Evolutionary conservation across 176 grass and related monocot species (phyloP).

Genomic region (Zea luxurians): DNA sequence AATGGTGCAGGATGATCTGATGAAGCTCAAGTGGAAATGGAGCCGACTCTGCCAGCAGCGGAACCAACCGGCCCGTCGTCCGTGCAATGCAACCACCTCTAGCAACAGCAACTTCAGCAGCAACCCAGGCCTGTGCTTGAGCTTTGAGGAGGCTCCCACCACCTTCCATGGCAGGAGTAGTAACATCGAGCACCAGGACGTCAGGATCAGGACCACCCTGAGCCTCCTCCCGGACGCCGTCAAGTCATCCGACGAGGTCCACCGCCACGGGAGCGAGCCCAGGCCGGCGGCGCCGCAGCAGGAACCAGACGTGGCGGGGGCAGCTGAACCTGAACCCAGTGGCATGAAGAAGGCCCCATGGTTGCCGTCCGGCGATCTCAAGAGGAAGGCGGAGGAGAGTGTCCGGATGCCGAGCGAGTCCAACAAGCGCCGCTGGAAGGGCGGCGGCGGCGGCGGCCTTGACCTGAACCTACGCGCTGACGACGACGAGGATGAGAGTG

Average conservation of each 20-base stretch:
- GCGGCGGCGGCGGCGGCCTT: constrained; percentile 22
- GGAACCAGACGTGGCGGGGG: not conserved
- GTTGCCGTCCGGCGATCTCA: constrained; percentile 34
- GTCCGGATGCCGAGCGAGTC: not conserved
- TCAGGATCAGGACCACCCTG: constrained; percentile 15
- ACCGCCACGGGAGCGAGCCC: not conserved
- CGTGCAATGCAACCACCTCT: constrained; percentile 25
- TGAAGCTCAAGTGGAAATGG: constrained; percentile 70
- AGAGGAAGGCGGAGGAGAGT: constrained; percentile 30
- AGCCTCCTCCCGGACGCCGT: constrained; percentile 43
- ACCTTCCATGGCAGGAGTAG: not conserved
- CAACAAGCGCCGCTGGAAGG: constrained; percentile 21
- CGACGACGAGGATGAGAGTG: not conserved
- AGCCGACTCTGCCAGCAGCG: constrained; percentile 43
- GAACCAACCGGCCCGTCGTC: not conserved
- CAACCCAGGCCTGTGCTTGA: constrained; percentile 4
- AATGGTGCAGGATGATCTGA: constrained; percentile 45
- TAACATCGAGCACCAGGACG: not conserved
- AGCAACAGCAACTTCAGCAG: not conserved
- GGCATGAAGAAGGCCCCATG: constrained; percentile 15
- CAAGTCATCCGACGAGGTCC: not conserved
- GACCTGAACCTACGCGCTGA: constrained; percentile 55
- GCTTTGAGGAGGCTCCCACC: not conserved
- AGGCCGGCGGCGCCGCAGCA: not conserved
- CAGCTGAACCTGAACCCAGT: not conserved